phyloP scores from a whole-genome alignment of 495 filamentous ascomycete genomes.

The Podospora sp. region DNA sequence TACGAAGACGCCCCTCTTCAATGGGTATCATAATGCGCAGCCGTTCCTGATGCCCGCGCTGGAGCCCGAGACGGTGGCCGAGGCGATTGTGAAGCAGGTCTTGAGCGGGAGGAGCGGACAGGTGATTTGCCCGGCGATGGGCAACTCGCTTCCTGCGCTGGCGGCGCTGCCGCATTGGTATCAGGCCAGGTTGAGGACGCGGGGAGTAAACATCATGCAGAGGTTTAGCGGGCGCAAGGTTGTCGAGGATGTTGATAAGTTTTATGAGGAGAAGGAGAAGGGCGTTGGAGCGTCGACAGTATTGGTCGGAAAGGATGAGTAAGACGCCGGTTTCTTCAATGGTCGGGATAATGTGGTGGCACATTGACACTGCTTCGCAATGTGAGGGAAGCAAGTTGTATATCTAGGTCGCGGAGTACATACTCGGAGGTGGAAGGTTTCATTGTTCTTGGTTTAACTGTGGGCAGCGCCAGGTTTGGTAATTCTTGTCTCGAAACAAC shows the following conservation, averaged over 20 bases:
- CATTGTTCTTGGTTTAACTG: too few relatives aligned
- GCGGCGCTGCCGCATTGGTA: conserved; percentile 52
- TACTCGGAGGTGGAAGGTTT: too few relatives aligned
- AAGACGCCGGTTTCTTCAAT: background rate
- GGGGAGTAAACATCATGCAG: conserved; percentile 46
- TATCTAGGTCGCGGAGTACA: background rate
- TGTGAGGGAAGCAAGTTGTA: background rate
- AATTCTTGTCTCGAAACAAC: too few relatives aligned
- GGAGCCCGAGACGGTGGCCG: conserved; percentile 65
- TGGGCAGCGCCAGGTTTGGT: too few relatives aligned
- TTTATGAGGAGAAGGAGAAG: conserved; percentile 42
- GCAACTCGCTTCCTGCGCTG: conserved; percentile 35
- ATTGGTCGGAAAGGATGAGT: conserved; percentile 31
- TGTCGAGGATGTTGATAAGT: conserved; percentile 47
- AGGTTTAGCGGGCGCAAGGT: conserved; percentile 52
- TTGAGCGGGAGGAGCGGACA: conserved; percentile 59
- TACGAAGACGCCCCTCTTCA: conserved; percentile 62
- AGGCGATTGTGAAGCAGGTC: conserved; percentile 62
- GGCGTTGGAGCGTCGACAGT: conserved; percentile 37
- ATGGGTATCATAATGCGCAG: conserved; percentile 56
- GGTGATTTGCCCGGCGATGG: conserved; percentile 56
- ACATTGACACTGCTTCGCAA: background rate
- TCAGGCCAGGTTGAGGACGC: conserved; percentile 38
- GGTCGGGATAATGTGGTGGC: background rate
- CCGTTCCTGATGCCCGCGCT: conserved; percentile 58